These are phyloP conservation scores for Talaromyces albobiverticillius DNA, from an alignment of 2,329 filamentous ascomycete species.

Conservation along the genomic window DNA sequence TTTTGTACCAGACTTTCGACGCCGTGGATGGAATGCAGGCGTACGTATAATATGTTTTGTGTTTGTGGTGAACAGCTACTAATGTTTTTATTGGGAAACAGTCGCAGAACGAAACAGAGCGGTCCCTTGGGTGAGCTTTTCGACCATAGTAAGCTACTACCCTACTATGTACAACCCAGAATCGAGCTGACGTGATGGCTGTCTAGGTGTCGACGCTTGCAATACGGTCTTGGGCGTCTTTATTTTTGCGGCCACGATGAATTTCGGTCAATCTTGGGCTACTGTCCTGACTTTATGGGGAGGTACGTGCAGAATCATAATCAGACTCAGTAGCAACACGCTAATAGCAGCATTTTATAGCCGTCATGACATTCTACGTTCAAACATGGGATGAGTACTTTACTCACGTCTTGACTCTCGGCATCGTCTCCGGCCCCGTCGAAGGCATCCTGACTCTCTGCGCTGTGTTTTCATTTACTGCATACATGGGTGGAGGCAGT, in stretches of 20 bases:
- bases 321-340: not conserved
- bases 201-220: constrained; percentile 77
- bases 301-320: constrained; percentile 51
- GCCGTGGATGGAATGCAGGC: constrained; percentile 93
- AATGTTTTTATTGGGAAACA: constrained; percentile 41
- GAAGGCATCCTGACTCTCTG: constrained; percentile 88
- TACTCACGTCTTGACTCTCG: constrained; percentile 90
- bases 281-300: constrained; percentile 81
- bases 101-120: constrained; percentile 83
- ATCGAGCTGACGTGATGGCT: not conserved
- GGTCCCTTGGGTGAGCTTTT: constrained; percentile 94
- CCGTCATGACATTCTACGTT: constrained; percentile 92
- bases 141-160: constrained; percentile 66
- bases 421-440: constrained; percentile 88
- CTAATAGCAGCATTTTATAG: constrained; percentile 41
- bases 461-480: constrained; percentile 77
- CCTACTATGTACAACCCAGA: constrained; percentile 19
- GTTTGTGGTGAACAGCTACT: no score
- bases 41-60: constrained; percentile 58
- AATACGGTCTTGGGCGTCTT: constrained; percentile 94
- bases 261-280: constrained; percentile 88
- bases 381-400: constrained; percentile 99
- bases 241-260: constrained; percentile 88
- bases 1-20: constrained; percentile 97
- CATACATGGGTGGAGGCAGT: constrained; percentile 77